A percentile compares a stretch with the other conserved stretches of the same genome.
These are phyloP conservation scores for Mortierella antarctica DNA, from an alignment of 192 early-diverging fungal genomes.

Conservation along the genomic window DNA sequence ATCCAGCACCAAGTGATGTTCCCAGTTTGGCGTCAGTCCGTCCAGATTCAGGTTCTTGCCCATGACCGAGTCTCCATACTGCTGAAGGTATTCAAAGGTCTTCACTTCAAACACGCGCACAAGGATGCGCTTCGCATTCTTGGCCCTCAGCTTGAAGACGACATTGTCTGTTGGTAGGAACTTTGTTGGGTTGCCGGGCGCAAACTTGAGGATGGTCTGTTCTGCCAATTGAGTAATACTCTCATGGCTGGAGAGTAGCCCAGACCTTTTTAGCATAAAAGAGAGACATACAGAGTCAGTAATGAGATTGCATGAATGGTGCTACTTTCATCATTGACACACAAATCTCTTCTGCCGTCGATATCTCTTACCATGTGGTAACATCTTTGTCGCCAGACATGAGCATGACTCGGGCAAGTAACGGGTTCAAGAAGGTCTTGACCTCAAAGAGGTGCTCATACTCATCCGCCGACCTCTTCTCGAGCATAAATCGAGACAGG, in stretches of 20 bases:
- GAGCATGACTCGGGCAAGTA: constrained; percentile 45
- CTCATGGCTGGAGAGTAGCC: constrained; percentile 15
- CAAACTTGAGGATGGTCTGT: constrained; percentile 38
- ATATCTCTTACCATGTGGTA: constrained; percentile 27
- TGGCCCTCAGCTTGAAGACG: constrained; percentile 42
- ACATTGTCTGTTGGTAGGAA: constrained; percentile 51
- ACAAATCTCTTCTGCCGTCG: background rate
- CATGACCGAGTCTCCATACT: constrained; percentile 5
- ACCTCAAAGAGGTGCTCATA: constrained; percentile 40
- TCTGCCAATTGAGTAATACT: constrained; percentile 17
- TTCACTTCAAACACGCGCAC: constrained; percentile 60
- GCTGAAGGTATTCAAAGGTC: constrained; percentile 55
- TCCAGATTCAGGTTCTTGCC: constrained; percentile 50
- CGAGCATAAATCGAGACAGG: constrained; percentile 28
- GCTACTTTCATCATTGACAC: background rate
- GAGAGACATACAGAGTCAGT: background rate
- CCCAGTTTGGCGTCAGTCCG: constrained; percentile 61
- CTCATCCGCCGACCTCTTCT: constrained; percentile 25
- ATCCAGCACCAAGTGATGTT: constrained; percentile 32
- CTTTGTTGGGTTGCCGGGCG: constrained; percentile 10
- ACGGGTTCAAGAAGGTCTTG: constrained; percentile 24
- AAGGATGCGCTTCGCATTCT: constrained; percentile 53
- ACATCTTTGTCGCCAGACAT: constrained; percentile 27
- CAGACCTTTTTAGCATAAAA: constrained; percentile 22
- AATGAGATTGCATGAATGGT: background rate